Conservation (phyloP, 495 filamentous ascomycete species). For the Physcia stellaris region DNA sequence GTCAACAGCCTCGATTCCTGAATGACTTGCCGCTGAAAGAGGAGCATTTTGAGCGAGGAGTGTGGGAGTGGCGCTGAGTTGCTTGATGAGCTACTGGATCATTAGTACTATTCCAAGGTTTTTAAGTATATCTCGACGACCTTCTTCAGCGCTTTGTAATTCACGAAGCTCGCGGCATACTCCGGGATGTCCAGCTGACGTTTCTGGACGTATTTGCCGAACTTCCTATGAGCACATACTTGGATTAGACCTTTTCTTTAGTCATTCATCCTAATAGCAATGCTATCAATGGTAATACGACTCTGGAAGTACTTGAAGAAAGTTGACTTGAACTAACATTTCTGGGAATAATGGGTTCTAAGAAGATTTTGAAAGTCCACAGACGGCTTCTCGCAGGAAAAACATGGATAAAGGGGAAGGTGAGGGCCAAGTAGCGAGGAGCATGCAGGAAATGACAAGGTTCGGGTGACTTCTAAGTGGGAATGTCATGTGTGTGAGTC, state of each 20-base stretch:
- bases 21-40: slow-evolving; percentile 28
- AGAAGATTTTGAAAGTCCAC: too few relatives aligned
- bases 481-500: too few relatives aligned
- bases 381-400: too few relatives aligned
- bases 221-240: slow-evolving; percentile 57
- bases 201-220: slow-evolving; percentile 98
- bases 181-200: slow-evolving; percentile 96
- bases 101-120: background rate
- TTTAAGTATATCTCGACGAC: slow-evolving; percentile 26
- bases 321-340: too few relatives aligned
- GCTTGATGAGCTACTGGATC: slow-evolving; percentile 79
- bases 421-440: too few relatives aligned
- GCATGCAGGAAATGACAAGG: too few relatives aligned
- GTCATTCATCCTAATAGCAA: too few relatives aligned
- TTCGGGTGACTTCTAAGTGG: too few relatives aligned
- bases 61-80: slow-evolving; percentile 79
- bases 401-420: too few relatives aligned
- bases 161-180: slow-evolving; percentile 97
- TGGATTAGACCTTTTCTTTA: slow-evolving; percentile 11
- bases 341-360: too few relatives aligned
- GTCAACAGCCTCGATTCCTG: slow-evolving; percentile 47
- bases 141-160: slow-evolving; percentile 99
- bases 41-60: slow-evolving; percentile 59
- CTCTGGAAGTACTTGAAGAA: too few relatives aligned
- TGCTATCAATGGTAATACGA: background rate